Conservation (phyloP, 2,329 filamentous ascomycete species). For the Helotiales sp. region DNA sequence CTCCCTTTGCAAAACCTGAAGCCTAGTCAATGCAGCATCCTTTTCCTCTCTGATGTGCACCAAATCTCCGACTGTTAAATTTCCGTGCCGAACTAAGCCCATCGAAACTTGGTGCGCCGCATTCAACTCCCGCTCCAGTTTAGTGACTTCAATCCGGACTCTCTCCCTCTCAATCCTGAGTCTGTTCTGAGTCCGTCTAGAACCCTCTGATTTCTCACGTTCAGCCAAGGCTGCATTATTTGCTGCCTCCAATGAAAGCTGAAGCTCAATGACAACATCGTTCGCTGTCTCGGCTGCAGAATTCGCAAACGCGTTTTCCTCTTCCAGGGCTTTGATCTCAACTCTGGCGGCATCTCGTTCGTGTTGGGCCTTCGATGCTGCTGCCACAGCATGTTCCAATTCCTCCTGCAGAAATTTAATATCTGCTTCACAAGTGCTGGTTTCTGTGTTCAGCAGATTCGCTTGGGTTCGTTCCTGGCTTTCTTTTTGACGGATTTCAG, state of each 20-base stretch:
- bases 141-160: not conserved
- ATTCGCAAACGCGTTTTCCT: not conserved
- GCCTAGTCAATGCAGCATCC: not conserved
- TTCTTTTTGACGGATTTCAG: not conserved
- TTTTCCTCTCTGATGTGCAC: conserved; percentile 5
- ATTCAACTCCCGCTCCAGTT: not conserved
- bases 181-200: conserved; percentile 5
- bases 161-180: conserved; percentile 5
- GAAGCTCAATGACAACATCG: conserved; percentile 2
- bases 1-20: not conserved
- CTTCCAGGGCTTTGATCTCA: not conserved
- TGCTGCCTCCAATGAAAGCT: not conserved
- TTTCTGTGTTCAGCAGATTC: not conserved
- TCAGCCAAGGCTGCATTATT: conserved; percentile 13
- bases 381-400: not conserved
- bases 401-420: not conserved
- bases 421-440: not conserved
- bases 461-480: not conserved
- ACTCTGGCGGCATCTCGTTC: conserved; percentile 6
- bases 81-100: not conserved
- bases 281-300: conserved; percentile 1
- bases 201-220: conserved; percentile 1
- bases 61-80: not conserved
- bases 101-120: conserved; percentile 1
- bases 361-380: not conserved